Evolutionary conservation across 768 basidiomycete species (phyloP).

Genomic region (Hortiboletus campestris): DNA sequence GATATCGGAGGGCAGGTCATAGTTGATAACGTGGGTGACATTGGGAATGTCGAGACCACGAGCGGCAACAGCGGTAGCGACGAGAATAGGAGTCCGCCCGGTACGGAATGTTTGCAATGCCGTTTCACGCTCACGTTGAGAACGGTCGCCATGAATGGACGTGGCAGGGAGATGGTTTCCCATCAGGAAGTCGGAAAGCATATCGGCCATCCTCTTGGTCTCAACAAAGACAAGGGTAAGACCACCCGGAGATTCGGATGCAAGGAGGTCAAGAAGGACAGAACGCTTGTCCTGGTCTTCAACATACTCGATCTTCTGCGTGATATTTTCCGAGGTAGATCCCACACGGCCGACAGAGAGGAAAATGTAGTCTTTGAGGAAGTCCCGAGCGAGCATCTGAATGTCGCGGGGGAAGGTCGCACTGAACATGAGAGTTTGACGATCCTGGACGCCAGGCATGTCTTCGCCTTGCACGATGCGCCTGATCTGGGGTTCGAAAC

Average conservation of each 20-base stretch:
- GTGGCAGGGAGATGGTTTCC: conserved; percentile 81
- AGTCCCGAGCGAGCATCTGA: conserved; percentile 93
- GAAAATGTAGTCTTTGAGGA: conserved; percentile 98
- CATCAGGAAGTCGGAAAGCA: conserved; percentile 95
- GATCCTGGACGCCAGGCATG: conserved; percentile 89
- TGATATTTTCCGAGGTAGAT: conserved; percentile 98
- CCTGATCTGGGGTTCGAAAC: conserved; percentile 99
- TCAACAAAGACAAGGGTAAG: conserved; percentile 97
- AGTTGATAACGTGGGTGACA: conserved; percentile 98
- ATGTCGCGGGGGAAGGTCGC: conserved; percentile 99
- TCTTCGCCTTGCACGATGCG: conserved; percentile 97
- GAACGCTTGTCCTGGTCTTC: conserved; percentile 97
- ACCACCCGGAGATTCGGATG: conserved; percentile 66
- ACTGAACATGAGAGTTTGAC: conserved; percentile 99
- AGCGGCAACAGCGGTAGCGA: conserved; percentile 97
- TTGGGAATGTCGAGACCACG: conserved; percentile 99
- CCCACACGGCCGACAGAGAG: conserved; percentile 98
- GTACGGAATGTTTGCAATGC: conserved; percentile 94
- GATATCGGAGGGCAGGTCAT: conserved; percentile 96
- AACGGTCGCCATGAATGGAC: conserved; percentile 97
- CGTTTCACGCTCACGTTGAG: conserved; percentile 95
- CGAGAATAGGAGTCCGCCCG: conserved; percentile 92
- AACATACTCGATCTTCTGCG: conserved; percentile 97
- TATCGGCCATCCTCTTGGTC: conserved; percentile 99
- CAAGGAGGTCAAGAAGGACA: conserved; percentile 90